These are phyloP conservation scores for Rubus parviflorus DNA, from an alignment of 306 rosid species.

Conservation along the genomic window DNA sequence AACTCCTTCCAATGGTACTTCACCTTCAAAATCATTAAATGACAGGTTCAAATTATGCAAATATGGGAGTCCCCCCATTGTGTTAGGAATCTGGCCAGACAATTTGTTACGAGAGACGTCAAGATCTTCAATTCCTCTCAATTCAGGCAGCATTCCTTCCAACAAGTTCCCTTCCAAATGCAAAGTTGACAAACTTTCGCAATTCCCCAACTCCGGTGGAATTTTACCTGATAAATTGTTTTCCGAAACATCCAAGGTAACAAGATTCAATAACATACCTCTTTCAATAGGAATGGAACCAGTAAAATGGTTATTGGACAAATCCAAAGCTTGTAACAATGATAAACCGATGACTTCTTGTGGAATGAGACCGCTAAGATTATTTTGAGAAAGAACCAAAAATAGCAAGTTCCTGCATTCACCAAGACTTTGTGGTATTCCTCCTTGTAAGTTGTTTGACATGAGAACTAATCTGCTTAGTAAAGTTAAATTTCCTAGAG, in stretches of 20 bases:
- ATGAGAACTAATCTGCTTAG: not conserved
- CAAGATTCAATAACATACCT: conserved; percentile 10
- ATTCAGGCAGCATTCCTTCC: conserved; percentile 22
- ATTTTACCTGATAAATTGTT: conserved; percentile 30
- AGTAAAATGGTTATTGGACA: conserved; percentile 24
- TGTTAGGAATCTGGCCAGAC: conserved; percentile 19
- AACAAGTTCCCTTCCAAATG: conserved; percentile 27
- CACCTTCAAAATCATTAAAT: conserved; percentile 37
- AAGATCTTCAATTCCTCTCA: conserved; percentile 20
- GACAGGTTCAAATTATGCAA: conserved; percentile 28
- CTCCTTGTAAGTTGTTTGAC: conserved; percentile 26
- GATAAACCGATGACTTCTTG: conserved; percentile 14
- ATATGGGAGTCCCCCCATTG: not conserved
- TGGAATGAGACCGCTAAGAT: conserved; percentile 31
- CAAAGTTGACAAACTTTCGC: conserved; percentile 15
- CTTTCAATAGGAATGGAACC: conserved; percentile 30
- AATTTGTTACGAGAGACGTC: conserved; percentile 38
- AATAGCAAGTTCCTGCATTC: not conserved
- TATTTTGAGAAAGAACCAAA: conserved; percentile 9
- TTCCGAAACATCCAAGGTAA: conserved; percentile 15
- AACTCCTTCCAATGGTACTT: conserved; percentile 23
- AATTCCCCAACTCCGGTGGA: conserved; percentile 21
- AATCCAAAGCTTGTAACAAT: conserved; percentile 8
- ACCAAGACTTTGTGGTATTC: conserved; percentile 20
- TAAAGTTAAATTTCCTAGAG: conserved; percentile 25